These are phyloP conservation scores for Dothideomycetes sp. DNA, from an alignment of 2,329 filamentous ascomycete species.

Conservation along the genomic window DNA sequence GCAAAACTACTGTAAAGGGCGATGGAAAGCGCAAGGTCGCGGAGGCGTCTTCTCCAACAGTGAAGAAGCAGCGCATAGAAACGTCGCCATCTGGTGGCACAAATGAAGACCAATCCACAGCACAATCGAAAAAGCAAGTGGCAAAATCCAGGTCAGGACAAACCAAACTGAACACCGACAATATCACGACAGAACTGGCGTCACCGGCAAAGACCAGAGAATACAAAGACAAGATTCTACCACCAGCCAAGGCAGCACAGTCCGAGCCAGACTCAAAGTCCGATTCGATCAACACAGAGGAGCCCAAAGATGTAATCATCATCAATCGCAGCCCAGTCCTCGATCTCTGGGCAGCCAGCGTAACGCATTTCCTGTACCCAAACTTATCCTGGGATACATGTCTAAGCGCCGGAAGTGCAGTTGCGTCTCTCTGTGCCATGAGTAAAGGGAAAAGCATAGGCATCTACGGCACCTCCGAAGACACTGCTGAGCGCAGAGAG, in stretches of 20 bases:
- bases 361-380: slow-evolving; percentile 18
- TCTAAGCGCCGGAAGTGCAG: slow-evolving; percentile 20
- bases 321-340: slow-evolving; percentile 24
- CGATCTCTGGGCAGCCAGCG: slow-evolving; percentile 18
- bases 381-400: slow-evolving; percentile 19
- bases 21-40: too few species aligned
- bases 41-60: too few species aligned
- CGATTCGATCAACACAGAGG: not conserved
- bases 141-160: not conserved
- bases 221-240: not conserved
- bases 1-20: too few species aligned
- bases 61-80: too few species aligned
- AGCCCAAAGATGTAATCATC: slow-evolving; percentile 9
- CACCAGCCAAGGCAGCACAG: not conserved
- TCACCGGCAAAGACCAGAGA: not conserved
- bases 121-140: not conserved
- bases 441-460: slow-evolving; percentile 23
- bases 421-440: slow-evolving; percentile 20
- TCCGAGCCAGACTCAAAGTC: slow-evolving; percentile 1
- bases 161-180: not conserved
- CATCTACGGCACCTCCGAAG: slow-evolving; percentile 15
- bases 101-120: too few species aligned
- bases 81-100: too few species aligned
- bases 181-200: not conserved
- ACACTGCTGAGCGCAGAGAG: slow-evolving; percentile 12